Base-by-base conservation (phyloP, 2,329 filamentous ascomycete species). In the Trichoderma guizhouense region DNA sequence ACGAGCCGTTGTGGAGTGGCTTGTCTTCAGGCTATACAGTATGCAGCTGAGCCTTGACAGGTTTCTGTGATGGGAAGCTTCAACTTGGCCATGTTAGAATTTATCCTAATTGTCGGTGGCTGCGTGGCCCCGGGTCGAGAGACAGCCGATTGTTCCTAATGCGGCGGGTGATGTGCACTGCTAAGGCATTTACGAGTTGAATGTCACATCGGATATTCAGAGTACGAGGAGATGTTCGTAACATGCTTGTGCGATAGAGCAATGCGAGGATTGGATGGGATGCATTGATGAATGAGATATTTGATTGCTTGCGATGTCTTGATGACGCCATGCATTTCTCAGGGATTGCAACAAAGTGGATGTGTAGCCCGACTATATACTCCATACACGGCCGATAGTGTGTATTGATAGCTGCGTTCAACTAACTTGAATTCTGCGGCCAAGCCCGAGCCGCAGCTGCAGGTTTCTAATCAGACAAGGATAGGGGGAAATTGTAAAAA, bases 91-190 rank as follows among this genome's bases (percentile, higher is more conserved):
- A 53, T 24, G 47, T 53, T 53, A 65, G 62, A 65, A 65, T 65
- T 65, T 53, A 65, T 53, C 43, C 39, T 53, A 65, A 65, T 65
- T 15, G n/a, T 65, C 21, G 47, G 62, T 53, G 62, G 62, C 62
- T 53, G 34, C 32, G 51, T 53, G 62, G 62, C 62, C 62, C 30
- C 34, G n/a, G 47, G 14, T 24, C 47, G 55, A 67, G 64, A 28
- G 47, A 57, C 47, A 53, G 47, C 11, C 47, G 28, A 57, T 57
- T 67, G 7, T 14, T 14, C 64, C 64, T 15, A 57, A 67, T 67
- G 64, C 64, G 64, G 64, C 64, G 28, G 18, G 3, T 28, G 64
- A 51, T 57, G 64, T 26, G 64, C 64, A 39, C 28, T 18, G 2
- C n/a, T 11, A 2, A 2, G 7, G 36, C 15, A 39, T 18, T 28